phyloP scores from a whole-genome alignment of 441 rosid genomes.

The Gossypium gossypioides region DNA sequence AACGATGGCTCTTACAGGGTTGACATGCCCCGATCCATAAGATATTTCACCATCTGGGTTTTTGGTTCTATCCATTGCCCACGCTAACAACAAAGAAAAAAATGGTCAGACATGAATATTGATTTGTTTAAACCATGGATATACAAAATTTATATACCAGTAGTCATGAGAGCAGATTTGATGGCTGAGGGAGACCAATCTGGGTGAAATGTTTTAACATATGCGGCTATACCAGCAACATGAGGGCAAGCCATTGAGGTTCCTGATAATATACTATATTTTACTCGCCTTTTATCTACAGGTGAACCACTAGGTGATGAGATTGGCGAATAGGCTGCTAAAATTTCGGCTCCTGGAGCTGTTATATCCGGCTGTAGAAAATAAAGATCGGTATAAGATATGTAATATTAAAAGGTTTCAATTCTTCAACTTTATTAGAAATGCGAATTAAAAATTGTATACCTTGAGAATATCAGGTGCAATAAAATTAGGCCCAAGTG shows the following conservation, averaged over 20 bases:
- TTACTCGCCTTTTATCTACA: conserved; percentile 12
- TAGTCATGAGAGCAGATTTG: conserved; percentile 48
- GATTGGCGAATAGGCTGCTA: conserved; percentile 38
- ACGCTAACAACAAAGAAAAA: conserved; percentile 15
- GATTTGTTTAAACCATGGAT: background rate
- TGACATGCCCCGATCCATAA: conserved; percentile 32
- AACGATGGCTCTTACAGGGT: conserved; percentile 21
- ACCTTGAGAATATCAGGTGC: conserved; percentile 43
- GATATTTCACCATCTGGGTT: conserved; percentile 20
- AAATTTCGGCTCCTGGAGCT: conserved; percentile 47
- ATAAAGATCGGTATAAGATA: background rate
- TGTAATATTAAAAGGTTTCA: no score
- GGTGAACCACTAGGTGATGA: background rate
- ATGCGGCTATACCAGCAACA: conserved; percentile 40
- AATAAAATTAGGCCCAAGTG: conserved; percentile 19
- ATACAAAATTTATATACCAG: conserved; percentile 25
- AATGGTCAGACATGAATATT: background rate
- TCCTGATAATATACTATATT: conserved; percentile 25
- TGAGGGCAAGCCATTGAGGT: conserved; percentile 59
- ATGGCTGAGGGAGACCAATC: conserved; percentile 47
- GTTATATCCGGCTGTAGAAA: conserved; percentile 35
- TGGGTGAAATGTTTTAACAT: conserved; percentile 37
- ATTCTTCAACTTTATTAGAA: background rate
- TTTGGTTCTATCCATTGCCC: conserved; percentile 15
- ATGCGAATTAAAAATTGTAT: background rate